Base-by-base conservation (phyloP, 345 rosid species). In the Anastatica hierochuntica region DNA sequence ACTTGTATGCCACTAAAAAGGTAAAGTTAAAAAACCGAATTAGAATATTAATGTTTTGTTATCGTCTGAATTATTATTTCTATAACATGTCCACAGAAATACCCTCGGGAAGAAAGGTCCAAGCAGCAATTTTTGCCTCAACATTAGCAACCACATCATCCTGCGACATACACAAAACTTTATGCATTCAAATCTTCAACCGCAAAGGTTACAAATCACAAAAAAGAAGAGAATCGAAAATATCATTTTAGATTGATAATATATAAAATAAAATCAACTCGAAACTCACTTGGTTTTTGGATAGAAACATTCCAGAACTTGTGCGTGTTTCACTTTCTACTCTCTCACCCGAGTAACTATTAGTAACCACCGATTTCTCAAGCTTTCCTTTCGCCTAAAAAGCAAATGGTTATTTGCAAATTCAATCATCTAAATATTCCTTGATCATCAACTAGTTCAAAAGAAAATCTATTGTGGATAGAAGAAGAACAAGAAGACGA, bases 51-150 rank as follows among this genome's bases (percentile, higher is more conserved):
- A n/a, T n/a, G n/a, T n/a, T n/a, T n/a, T n/a, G n/a, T n/a, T n/a
- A n/a, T n/a, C n/a, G n/a, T n/a, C n/a, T n/a, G n/a, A n/a, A n/a
- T n/a, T n/a, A n/a, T n/a, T n/a, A n/a, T n/a, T n/a, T n/a, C n/a
- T n/a, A n/a, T n/a, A n/a, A n/a, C 13, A 48, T 51, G 35, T 14
- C n/a, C 2, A 12, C 2, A 0, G 19, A 34, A 36, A 48, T 71
- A 83, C 98, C 97, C 68, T 16, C 43, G 14, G 97, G 97, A 63
- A 92, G 86, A 56, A 88, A 92, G 41, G 96, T 88, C 98, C 97
- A 92, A 1, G 95, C 84, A 38, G 95, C 77, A 72, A 92, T 76
- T 64, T 83, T 79, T 40, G 68, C 70, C 71, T 92, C 98, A 5
- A 92, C 71, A 46, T 34, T 62, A 63, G 83, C 70, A 33, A 88